Base-by-base conservation (phyloP, 768 basidiomycete genomes). In the Inosperma sp. region DNA sequence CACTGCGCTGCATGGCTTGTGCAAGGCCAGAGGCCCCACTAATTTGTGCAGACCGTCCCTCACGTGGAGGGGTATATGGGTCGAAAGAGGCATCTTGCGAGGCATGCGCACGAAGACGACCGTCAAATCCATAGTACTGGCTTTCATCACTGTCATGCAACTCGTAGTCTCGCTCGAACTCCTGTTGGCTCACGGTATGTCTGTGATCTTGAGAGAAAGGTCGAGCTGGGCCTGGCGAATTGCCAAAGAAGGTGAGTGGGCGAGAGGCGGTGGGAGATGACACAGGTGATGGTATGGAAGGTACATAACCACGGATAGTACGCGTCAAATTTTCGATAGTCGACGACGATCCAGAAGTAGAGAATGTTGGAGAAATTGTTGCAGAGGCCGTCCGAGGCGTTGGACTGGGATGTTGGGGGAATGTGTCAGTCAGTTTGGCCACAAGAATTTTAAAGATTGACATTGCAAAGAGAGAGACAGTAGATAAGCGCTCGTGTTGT, bases 251-350 rank as follows among this genome's bases (percentile, higher is more conserved):
- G n/a, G 67, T 4, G 79, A 79, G 21, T 80, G 72, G 12, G 72
- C 70, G 1, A 77, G 75, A 0, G 77, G 75, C n/a, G n/a, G n/a
- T n/a, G n/a, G n/a, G n/a, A 14, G 78, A 72, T 13, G 79, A 76
- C 1, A 69, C 65, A 1, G 77, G 72, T 2, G 68, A 62, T 1
- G 79, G 72, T 23, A 80, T 73, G 12, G 74, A 68, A 3, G 79
- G 81, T 7, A 80, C 75, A 48, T 82, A 82, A 54, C 68, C 72
- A 39, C 79, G 76, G 22, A 82, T 67, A 8, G 79, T 72, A 16
- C 75, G 74, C 8, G 80, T 77, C 54, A 82, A 69, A 19, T 68
- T 69, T 62, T 79, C 77, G 16, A 81, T 67, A 49, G 77, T 70
- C 0, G 78, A 73, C 17, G 50, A 35, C 0, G 16, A 26, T 33